Base-by-base conservation (phyloP, 495 filamentous ascomycete genomes). In the Xylaria bambusicola region DNA sequence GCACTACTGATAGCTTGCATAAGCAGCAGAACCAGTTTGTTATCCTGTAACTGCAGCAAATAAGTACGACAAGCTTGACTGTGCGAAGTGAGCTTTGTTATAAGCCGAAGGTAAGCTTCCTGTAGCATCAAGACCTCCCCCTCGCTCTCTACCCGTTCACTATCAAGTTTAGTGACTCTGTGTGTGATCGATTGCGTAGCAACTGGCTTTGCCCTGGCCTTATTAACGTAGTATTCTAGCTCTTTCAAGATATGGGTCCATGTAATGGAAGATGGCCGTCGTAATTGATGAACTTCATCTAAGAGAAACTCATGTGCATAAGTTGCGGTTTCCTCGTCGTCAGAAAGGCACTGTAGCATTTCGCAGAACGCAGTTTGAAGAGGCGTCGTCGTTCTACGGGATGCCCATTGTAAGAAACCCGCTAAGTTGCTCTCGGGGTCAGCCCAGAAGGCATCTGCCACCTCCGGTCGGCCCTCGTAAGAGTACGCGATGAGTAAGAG, bases 351-450 rank as follows among this genome's bases (percentile, higher is more conserved):
- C 65, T 90, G 87, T 9, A 99, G 79, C 86, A 98, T 88, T 71
- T 97, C 96, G 71, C 93, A 97, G 65, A 97, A 98, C 15, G 93
- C 92, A 66, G 91, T 92, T 52, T 92, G 92, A 29, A 95, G 84
- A 17, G 94, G 94, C 6, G 95, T 96, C 7, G 94, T 94, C 62
- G 93, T 91, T 62, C 93, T 82, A 61, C 87, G 86, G 2, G 95
- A 96, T 24, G 93, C 91, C 95, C 95, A 99, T 56, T 92, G 88
- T 60, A 99, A 78, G 67, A 99, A 99, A 5, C 94, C 94, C 62
- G 88, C 87, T 41, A 98, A 76, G 63, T 97, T 96, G 63, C 90
- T 88, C 62, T 98, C 95, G 2, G 86, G 81, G 61, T 95, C 92
- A 45, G 79, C 80, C 93, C 93, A 98, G 60, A 98, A 97, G 41